Evolutionary conservation across 345 rosid genomes (phyloP).

Genomic region (Eutrema yunnanense): DNA sequence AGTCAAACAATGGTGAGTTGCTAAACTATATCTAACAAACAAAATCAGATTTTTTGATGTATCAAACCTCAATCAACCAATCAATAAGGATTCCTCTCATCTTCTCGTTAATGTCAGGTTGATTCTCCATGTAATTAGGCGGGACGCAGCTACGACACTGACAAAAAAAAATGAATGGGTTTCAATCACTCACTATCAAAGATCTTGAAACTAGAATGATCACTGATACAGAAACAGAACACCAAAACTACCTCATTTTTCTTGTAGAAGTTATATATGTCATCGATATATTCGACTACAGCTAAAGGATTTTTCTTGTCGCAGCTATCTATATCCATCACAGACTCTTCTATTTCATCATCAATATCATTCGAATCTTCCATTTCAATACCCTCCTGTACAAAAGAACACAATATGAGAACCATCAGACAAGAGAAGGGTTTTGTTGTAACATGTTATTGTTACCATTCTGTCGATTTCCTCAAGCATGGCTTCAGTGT

Average conservation of each 20-base stretch:
- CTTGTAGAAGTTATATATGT: conserved; percentile 57
- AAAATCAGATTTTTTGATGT: background rate
- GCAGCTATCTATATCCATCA: conserved; percentile 60
- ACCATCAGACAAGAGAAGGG: background rate
- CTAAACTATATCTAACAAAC: background rate
- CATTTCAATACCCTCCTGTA: conserved; percentile 85
- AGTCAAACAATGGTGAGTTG: background rate
- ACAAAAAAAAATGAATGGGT: background rate
- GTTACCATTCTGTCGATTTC: conserved; percentile 86
- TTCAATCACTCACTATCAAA: background rate
- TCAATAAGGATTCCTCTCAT: conserved; percentile 95
- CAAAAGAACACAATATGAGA: background rate
- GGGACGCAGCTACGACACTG: conserved; percentile 57
- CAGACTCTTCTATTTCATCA: conserved; percentile 30
- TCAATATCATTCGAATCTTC: conserved; percentile 45
- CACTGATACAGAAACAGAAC: background rate
- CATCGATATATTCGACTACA: conserved; percentile 78
- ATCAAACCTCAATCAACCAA: conserved; percentile 82
- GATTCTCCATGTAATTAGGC: conserved; percentile 66
- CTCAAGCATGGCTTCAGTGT: conserved; percentile 82
- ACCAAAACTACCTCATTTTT: conserved; percentile 57
- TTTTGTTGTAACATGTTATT: background rate
- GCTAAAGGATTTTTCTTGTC: conserved; percentile 76
- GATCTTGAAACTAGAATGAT: background rate
- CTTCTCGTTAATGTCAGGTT: conserved; percentile 70